Evolutionary conservation across 192 early-diverging fungal species (phyloP), one percentile per base, ranked within the genome.

Genomic region (Rhizoclosmatium sp.): DNA sequence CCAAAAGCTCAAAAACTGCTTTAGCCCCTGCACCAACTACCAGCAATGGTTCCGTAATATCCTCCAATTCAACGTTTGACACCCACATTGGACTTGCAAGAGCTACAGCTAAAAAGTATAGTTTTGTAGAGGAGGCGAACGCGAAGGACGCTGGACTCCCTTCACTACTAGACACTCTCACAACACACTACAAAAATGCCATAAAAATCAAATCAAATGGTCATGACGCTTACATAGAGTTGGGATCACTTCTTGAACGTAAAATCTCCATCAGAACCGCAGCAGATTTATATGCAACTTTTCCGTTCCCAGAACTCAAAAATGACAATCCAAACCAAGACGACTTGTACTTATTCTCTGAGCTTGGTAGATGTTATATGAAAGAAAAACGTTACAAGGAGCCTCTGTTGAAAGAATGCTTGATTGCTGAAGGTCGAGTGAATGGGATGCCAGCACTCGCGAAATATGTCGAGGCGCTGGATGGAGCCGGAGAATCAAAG

Each of bases 161-260:
- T 31, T 2, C n/a, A 3, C 44, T 69, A 7, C 16, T 59, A 7
- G 59, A 79, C 45, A 46, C 56, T 44, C 4, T 59, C 39, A 58
- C n/a, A 42, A 44, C 4, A 3, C 64, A 74, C 46, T 83, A 80
- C 48, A 40, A 45, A n/a, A 7, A 46, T 2, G 82, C 81, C 4
- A 78, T 84, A 23, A 59, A 12, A 42, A 68, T 78, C 5, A 56
- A 69, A 2, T 78, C 78, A 4, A n/a, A 51, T 45, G 40, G 41
- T 12, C 82, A 84, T 65, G 88, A 89, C 74, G 77, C 85, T 14
- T 89, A 89, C 78, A 89, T 87, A 66, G 88, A 89, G 59, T 69
- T 89, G 9, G 85, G 65, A 3, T 42, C 70, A 12, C 5, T 89
- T 21, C 69, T 86, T 5, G 82, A 85, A 71, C 44, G 82, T 2